Percentiles rank a stretch among this genome's conserved stretches.
phyloP scores from a whole-genome alignment of 768 basidiomycete genomes.

The Terana coerulea region DNA sequence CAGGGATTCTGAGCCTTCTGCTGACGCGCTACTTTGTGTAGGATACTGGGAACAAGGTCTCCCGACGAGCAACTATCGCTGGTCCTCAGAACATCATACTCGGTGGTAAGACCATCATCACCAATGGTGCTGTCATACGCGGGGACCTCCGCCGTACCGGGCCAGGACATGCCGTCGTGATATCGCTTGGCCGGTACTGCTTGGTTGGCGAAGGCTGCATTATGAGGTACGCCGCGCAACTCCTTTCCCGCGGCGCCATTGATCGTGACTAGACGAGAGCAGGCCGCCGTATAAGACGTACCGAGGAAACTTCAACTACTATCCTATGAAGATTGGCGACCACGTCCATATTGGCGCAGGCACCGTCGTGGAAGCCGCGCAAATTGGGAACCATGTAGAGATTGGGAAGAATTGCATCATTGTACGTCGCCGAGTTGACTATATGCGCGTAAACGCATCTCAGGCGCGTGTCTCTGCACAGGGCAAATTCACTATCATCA shows the following conservation, averaged over 20 bases:
- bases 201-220: conserved; percentile 86
- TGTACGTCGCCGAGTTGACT: conserved; percentile 39
- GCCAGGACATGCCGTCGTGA: conserved; percentile 89
- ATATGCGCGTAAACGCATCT: no score
- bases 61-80: conserved; percentile 83
- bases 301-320: conserved; percentile 91
- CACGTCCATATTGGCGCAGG: conserved; percentile 92
- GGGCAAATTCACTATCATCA: conserved; percentile 97
- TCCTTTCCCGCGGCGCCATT: background rate
- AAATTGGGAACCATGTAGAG: conserved; percentile 89
- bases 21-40: conserved; percentile 27
- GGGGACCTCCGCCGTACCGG: conserved; percentile 90
- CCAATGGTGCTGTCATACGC: conserved; percentile 84
- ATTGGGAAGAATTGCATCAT: conserved; percentile 96
- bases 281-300: conserved; percentile 90
- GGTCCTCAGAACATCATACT: conserved; percentile 97
- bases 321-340: conserved; percentile 96
- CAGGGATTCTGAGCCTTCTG: background rate
- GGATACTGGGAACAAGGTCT: conserved; percentile 97
- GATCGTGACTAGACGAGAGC: background rate
- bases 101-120: conserved; percentile 95
- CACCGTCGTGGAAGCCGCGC: conserved; percentile 89
- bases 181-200: conserved; percentile 92
- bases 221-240: conserved; percentile 56
- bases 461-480: conserved; percentile 26